Evolutionary conservation across 805 yeast genomes (phyloP).

Genomic region (Grigorovia jiainica): DNA sequence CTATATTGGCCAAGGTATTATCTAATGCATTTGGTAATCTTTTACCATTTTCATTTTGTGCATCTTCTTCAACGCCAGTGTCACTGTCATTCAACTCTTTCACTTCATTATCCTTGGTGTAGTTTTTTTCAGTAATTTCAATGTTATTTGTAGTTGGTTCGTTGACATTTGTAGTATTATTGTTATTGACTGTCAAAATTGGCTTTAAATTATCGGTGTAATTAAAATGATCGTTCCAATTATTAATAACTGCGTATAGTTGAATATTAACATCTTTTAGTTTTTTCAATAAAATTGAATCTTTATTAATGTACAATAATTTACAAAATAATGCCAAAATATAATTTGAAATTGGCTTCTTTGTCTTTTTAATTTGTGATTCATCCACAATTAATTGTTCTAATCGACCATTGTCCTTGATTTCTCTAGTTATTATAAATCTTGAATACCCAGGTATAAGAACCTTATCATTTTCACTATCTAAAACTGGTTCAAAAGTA

Average conservation of each 20-base stretch:
- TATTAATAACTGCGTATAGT: background rate
- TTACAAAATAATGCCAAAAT: slow-evolving; percentile 68
- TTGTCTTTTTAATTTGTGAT: slow-evolving; percentile 62
- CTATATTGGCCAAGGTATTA: background rate
- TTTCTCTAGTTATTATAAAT: slow-evolving; percentile 55
- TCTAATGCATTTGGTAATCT: background rate
- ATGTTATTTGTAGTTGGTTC: background rate
- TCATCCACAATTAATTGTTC: slow-evolving; percentile 61
- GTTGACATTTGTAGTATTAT: no score
- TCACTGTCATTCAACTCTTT: no score
- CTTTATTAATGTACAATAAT: background rate
- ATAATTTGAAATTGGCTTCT: slow-evolving; percentile 81
- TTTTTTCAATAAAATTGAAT: background rate
- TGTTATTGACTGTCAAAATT: background rate
- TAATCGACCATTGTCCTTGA: slow-evolving; percentile 3
- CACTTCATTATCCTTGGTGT: no score
- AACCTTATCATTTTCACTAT: slow-evolving; percentile 25
- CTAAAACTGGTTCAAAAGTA: slow-evolving; percentile 44
- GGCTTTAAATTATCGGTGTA: background rate
- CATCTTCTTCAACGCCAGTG: no score
- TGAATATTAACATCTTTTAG: background rate
- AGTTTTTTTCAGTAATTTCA: no score
- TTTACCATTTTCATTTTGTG: background rate
- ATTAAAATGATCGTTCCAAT: background rate
- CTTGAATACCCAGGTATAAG: slow-evolving; percentile 48